phyloP scores from a whole-genome alignment of 169 alveolate genomes.

The Eimeria sp. region DNA sequence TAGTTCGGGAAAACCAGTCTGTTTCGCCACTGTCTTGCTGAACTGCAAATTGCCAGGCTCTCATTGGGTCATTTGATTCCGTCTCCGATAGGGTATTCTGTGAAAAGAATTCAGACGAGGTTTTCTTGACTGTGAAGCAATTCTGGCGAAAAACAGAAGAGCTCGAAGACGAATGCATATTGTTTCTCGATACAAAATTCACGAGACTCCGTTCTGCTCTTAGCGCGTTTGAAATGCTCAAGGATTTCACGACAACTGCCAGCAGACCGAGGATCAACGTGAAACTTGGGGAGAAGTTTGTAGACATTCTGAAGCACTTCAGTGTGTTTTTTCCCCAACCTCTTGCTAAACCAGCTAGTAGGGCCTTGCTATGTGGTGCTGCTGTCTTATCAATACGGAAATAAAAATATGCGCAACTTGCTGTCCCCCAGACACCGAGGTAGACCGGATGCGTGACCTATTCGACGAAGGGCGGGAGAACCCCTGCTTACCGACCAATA shows the following conservation, averaged over 20 bases:
- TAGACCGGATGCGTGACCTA: slow-evolving; percentile 77
- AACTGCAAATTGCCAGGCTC: slow-evolving; percentile 46
- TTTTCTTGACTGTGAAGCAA: slow-evolving; percentile 88
- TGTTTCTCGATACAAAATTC: slow-evolving; percentile 86
- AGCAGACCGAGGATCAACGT: slow-evolving; percentile 93
- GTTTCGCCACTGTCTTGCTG: neutral
- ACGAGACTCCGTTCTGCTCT: slow-evolving; percentile 94
- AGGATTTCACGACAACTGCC: slow-evolving; percentile 94
- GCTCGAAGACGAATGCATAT: slow-evolving; percentile 93
- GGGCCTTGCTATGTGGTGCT: neutral
- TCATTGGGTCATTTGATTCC: slow-evolving; percentile 88
- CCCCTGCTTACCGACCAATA: slow-evolving; percentile 91
- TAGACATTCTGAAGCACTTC: slow-evolving; percentile 92
- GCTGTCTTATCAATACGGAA: neutral
- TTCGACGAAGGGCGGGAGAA: slow-evolving; percentile 85
- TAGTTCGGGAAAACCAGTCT: neutral
- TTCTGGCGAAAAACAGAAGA: slow-evolving; percentile 91
- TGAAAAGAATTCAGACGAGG: slow-evolving; percentile 88
- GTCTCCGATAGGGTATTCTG: slow-evolving; percentile 90
- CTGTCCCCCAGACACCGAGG: slow-evolving; percentile 60
- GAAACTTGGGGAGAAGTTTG: slow-evolving; percentile 94
- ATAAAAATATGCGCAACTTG: neutral
- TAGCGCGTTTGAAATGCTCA: slow-evolving; percentile 96
- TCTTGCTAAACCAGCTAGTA: neutral
- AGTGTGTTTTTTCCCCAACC: slow-evolving; percentile 59